A percentile compares a stretch with the other conserved stretches of the same genome.
phyloP scores from a whole-genome alignment of 2,329 filamentous ascomycete genomes.

The Ophiostoma himal-ulmi region DNA sequence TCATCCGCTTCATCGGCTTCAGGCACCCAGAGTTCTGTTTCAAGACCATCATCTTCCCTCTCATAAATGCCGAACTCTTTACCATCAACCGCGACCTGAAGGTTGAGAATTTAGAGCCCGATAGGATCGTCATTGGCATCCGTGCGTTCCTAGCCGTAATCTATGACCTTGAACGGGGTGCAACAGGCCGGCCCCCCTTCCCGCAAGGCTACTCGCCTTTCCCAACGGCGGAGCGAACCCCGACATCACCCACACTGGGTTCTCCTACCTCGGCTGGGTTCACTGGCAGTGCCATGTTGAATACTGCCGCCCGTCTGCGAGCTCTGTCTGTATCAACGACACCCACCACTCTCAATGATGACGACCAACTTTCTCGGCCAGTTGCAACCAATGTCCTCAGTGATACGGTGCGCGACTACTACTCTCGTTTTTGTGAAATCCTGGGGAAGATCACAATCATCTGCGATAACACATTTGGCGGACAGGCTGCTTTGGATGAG shows the following conservation, averaged over 20 bases:
- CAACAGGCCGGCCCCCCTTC: constrained; percentile 73
- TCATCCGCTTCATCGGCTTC: constrained; percentile 90
- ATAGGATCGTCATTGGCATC: constrained; percentile 96
- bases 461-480: constrained; percentile 94
- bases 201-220: constrained; percentile 55
- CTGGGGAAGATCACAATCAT: constrained; percentile 92
- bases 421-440: constrained; percentile 88
- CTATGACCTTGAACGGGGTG: constrained; percentile 81
- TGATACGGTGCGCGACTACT: constrained; percentile 76
- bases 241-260: constrained; percentile 46
- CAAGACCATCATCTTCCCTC: constrained; percentile 82
- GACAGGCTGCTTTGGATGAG: constrained; percentile 89
- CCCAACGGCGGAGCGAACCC: constrained; percentile 39
- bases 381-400: constrained; percentile 59
- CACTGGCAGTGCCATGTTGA: not conserved
- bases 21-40: constrained; percentile 93
- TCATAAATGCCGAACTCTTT: constrained; percentile 91
- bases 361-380: constrained; percentile 62
- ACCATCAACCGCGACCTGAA: constrained; percentile 67
- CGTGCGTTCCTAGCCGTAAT: constrained; percentile 89
- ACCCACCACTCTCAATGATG: constrained; percentile 34
- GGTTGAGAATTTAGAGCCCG: constrained; percentile 89
- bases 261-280: constrained; percentile 30
- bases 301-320: not conserved
- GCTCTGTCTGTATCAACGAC: constrained; percentile 14